Evolutionary conservation across 495 filamentous ascomycete species (phyloP), one percentile per base, ranked within the genome.

Genomic region (Filosporella fistucella): DNA sequence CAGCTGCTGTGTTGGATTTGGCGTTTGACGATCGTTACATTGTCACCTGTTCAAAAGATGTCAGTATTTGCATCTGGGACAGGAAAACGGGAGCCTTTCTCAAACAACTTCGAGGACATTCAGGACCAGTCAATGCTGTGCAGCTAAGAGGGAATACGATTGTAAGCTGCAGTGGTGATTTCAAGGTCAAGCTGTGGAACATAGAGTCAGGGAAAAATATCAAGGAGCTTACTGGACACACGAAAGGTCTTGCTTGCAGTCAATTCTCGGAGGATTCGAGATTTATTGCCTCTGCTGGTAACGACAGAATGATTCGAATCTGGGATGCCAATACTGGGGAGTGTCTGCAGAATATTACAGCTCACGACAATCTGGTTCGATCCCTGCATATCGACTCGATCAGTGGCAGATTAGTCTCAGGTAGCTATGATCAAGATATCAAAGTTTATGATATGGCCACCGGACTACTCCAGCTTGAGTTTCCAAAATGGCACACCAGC

Each of bases 31-130:
- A 88, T 44, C 80, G 85, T 42, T 84, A 93, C 67, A 96, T 98
- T 52, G 83, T 97, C 14, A 95, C 91, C 20, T 96, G 91, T 69
- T 95, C 88, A 52, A 97, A 97, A 66, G 93, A 98, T 67, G 78
- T 82, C 32, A 87, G 77, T 11, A 90, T 98, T 60, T 89, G 87
- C 63, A 80, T 97, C 16, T 98, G 93, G 93, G 87, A 95, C 55
- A 86, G 91, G 39, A 64, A 74, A 11, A 93, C 86, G 0, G 86
- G 87, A 34, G 68, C 67, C 3, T 70, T 90, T 17, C 64, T 93
- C 34, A 83, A 84, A 50, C 84, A 84, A 55, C 74, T 98, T 30
- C 72, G 74, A 30, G 93, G 91, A 4, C 93, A 98, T 64, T 68
- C 74, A 0, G 94, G 90, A 0, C 93, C 93, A 2, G 93, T 98